Conservation (phyloP, 768 basidiomycete genomes). For the Leccinum incarnatum region DNA sequence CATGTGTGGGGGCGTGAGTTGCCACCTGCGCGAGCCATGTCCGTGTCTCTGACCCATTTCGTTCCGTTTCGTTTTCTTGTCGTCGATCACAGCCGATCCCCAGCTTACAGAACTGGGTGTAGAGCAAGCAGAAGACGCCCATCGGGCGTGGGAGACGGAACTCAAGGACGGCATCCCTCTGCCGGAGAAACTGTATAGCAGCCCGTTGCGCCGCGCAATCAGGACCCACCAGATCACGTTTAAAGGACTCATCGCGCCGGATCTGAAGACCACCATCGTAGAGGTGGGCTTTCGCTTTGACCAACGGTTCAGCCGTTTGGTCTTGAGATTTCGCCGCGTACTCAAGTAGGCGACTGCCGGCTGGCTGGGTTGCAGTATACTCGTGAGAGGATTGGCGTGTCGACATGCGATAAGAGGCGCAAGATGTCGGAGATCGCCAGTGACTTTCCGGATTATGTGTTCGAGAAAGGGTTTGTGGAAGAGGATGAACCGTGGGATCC, state of each 20-base stretch:
- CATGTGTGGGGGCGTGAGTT: constrained; percentile 73
- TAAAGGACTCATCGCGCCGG: constrained; percentile 34
- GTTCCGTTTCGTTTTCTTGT: background rate
- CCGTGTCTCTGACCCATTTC: background rate
- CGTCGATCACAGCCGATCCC: constrained; percentile 52
- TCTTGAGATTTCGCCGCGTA: background rate
- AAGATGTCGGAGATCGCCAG: constrained; percentile 45
- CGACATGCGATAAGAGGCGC: constrained; percentile 68
- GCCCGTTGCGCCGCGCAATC: constrained; percentile 61
- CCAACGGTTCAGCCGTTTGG: background rate
- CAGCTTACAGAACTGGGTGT: constrained; percentile 57
- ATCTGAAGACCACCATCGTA: constrained; percentile 41
- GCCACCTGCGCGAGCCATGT: background rate
- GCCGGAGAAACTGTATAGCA: constrained; percentile 57
- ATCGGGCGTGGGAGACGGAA: constrained; percentile 49
- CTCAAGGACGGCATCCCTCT: constrained; percentile 39
- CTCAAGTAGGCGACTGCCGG: background rate
- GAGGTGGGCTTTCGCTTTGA: constrained; percentile 43
- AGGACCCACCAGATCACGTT: constrained; percentile 57
- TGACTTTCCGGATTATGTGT: constrained; percentile 47
- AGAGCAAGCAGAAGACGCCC: constrained; percentile 49
- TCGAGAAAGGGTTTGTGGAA: constrained; percentile 61
- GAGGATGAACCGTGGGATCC: constrained; percentile 60
- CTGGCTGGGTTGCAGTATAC: constrained; percentile 43
- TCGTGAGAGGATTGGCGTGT: constrained; percentile 63